phyloP scores from a whole-genome alignment of 306 rosid species.

The Quercus bicolor region DNA sequence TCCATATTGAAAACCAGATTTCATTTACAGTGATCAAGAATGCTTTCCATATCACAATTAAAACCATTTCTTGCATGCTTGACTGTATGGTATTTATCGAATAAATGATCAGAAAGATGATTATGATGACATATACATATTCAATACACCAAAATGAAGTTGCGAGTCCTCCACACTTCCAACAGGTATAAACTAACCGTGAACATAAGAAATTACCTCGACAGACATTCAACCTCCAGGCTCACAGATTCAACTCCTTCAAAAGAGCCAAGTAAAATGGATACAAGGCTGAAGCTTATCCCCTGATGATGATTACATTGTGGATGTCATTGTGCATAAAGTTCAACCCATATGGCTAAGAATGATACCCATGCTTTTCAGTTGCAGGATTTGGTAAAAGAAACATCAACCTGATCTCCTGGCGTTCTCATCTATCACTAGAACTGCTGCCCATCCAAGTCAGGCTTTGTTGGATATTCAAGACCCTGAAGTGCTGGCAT shows the following conservation, averaged over 20 bases:
- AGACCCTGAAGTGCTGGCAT: conserved; percentile 60
- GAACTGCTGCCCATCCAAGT: conserved; percentile 39
- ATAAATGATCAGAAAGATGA: neutral
- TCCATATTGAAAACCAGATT: neutral
- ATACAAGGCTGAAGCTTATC: neutral
- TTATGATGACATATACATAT: neutral
- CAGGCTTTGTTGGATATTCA: conserved; percentile 53
- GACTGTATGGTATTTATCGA: neutral
- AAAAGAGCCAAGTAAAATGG: neutral
- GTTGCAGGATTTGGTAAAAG: neutral
- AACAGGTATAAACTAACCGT: neutral
- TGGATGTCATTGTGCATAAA: neutral
- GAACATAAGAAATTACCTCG: neutral
- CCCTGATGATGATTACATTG: neutral
- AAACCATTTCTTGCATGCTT: neutral
- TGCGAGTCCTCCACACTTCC: neutral
- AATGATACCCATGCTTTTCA: neutral
- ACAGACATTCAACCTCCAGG: neutral
- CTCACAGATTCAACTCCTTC: neutral
- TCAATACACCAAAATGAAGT: neutral
- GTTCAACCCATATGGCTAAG: neutral
- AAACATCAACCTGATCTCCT: neutral
- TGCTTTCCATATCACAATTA: neutral
- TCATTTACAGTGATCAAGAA: neutral
- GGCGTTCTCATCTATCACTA: conserved; percentile 4